Evolutionary conservation across 495 filamentous ascomycete genomes (phyloP), one percentile per base, ranked within the genome.

Genomic region (Daldinia grandis): DNA sequence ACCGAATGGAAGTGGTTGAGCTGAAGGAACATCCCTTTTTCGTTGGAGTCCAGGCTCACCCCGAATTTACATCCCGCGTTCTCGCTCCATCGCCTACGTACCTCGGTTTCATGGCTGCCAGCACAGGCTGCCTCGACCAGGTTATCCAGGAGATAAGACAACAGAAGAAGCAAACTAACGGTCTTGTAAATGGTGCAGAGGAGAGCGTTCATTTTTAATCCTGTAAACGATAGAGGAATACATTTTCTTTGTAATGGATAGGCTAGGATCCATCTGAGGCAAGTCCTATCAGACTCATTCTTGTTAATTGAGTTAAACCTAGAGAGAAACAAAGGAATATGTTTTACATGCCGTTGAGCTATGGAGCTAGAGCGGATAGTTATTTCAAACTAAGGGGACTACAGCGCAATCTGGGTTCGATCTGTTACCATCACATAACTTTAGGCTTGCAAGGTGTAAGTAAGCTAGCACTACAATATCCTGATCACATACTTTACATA

Each of bases 1-100:
- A 90, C 77, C 89, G 95, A 9, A 95, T 98, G 93, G 95, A 98
- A 83, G 86, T 95, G 59, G 81, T 98, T 25, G 95, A 99, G 80
- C 78, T 98, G 57, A 88, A 87, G 76, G 92, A 97, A 64, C 95
- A 99, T 77, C 91, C 92, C 1, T 99, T 88, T 84, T 99, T 90
- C 76, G 92, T 99, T 17, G 95, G 76, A 64, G 92, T 95, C 19
- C 93, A 96, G 79, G 94, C 91, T 76, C 93, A 97, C 80, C 93
- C 93, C 0, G 93, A 97, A 76, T 96, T 95, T 68, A 80, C 91
- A 40, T 86, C 81, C 33, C 84, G 90, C 35, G 93, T 95, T 5
- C 80, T 95, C 69, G 79, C 87, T 31, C 93, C 93, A 1, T 91
- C 88, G 72, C 88, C 88, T 76, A 88, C 92, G 1, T 95, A 93